These are phyloP conservation scores for Fraxinus xanthoxyloides DNA, from an alignment of 305 asterid genomes.

Conservation along the genomic window DNA sequence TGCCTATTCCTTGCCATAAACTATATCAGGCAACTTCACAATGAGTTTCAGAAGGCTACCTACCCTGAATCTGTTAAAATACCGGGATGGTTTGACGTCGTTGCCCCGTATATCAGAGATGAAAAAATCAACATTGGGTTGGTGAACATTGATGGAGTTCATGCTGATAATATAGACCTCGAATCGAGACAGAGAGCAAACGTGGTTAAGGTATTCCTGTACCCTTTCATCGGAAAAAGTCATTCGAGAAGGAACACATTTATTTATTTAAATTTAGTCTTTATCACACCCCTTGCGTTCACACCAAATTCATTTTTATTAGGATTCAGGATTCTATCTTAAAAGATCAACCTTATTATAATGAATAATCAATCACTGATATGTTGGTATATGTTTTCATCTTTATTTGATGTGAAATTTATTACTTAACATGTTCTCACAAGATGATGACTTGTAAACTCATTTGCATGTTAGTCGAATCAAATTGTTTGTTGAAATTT, in stretches of 20 bases:
- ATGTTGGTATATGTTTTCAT: not conserved
- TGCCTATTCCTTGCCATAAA: slow-evolving; percentile 32
- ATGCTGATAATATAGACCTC: slow-evolving; percentile 2
- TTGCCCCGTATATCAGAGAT: slow-evolving; percentile 25
- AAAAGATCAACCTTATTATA: too few species aligned
- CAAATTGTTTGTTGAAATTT: too few species aligned
- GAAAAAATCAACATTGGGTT: slow-evolving; percentile 48
- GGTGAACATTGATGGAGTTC: slow-evolving; percentile 40
- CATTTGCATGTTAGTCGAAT: too few species aligned
- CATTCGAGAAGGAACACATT: not conserved
- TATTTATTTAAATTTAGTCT: not conserved
- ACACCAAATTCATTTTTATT: not conserved
- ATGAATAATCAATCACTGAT: too few species aligned
- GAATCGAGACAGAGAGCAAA: slow-evolving; percentile 19
- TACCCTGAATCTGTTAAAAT: slow-evolving; percentile 10
- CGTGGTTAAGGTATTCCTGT: slow-evolving; percentile 18
- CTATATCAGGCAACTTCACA: slow-evolving; percentile 22
- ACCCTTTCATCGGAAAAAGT: not conserved
- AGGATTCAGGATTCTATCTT: too few species aligned
- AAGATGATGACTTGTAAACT: too few species aligned
- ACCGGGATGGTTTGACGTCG: slow-evolving; percentile 49
- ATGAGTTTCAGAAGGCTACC: slow-evolving; percentile 16
- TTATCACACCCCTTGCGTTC: not conserved
- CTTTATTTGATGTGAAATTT: not conserved
- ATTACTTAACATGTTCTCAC: too few species aligned